These are phyloP conservation scores for Hymenochaete sp. DNA, from an alignment of 1,284 basidiomycete species.

Conservation along the genomic window DNA sequence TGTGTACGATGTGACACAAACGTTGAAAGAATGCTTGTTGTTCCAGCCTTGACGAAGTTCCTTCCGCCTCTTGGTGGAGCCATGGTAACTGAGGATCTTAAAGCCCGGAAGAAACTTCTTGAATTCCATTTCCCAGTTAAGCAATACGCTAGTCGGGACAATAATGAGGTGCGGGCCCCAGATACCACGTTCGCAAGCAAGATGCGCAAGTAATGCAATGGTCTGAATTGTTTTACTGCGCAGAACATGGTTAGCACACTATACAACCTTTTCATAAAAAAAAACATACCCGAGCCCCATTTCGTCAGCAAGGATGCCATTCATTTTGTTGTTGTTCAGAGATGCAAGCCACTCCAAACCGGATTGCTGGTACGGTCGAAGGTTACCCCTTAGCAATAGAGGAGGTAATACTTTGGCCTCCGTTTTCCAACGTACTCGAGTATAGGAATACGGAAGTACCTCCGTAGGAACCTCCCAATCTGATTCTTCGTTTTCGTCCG, in stretches of 20 bases:
- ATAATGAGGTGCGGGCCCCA: constrained; percentile 97
- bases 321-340: constrained; percentile 78
- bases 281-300: constrained; percentile 79
- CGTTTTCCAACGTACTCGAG: constrained; percentile 56
- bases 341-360: constrained; percentile 95
- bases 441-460: constrained; percentile 56
- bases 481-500: constrained; percentile 10
- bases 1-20: constrained; percentile 93
- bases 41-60: constrained; percentile 93
- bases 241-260: constrained; percentile 4
- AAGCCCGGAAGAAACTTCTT: constrained; percentile 97
- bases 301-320: constrained; percentile 90
- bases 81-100: constrained; percentile 88
- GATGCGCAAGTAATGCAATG: constrained; percentile 84
- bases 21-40: constrained; percentile 88
- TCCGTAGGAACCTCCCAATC: constrained; percentile 43
- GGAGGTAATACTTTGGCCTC: constrained; percentile 61
- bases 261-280: not conserved
- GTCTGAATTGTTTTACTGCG: constrained; percentile 96
- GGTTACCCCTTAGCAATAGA: constrained; percentile 74
- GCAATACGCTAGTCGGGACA: constrained; percentile 88
- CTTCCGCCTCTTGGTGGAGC: constrained; percentile 84
- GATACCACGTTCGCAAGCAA: constrained; percentile 89
- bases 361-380: constrained; percentile 91
- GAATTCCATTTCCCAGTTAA: constrained; percentile 99